Evolutionary conservation across 805 yeast species (phyloP).

Genomic region (Wickerhamiella slavikovae): DNA sequence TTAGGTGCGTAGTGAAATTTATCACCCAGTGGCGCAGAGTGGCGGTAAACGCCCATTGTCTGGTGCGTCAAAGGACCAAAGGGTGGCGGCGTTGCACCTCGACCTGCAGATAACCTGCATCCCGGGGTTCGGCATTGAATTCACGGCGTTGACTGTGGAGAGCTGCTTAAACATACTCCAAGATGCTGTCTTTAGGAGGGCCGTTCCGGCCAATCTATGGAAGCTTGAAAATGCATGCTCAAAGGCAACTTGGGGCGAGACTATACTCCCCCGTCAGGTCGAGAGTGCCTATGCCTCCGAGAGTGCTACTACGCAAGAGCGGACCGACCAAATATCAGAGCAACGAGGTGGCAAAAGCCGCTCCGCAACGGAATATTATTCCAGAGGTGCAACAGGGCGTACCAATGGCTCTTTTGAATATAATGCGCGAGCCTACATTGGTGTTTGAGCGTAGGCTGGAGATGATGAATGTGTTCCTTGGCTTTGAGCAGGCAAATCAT

Average conservation of each 20-base stretch:
- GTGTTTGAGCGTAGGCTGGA: conserved; percentile 80
- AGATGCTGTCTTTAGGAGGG: no score
- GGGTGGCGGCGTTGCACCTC: no score
- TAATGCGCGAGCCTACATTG: conserved; percentile 61
- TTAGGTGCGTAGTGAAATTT: no score
- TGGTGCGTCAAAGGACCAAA: no score
- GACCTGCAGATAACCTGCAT: no score
- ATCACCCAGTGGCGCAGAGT: no score
- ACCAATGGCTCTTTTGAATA: conserved; percentile 25
- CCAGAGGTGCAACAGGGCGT: conserved; percentile 1
- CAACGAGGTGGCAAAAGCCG: conserved; percentile 1
- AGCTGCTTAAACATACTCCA: no score
- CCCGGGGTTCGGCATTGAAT: no score
- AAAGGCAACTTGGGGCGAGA: conserved; percentile 1
- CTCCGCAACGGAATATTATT: conserved; percentile 1
- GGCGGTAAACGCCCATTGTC: no score
- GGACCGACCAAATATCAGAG: background rate
- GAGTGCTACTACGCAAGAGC: conserved; percentile 2
- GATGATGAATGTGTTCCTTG: conserved; percentile 66
- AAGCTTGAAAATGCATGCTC: no score
- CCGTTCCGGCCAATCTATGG: no score
- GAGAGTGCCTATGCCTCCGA: conserved; percentile 6
- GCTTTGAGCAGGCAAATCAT: conserved; percentile 78
- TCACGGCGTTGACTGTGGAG: no score
- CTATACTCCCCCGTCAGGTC: conserved; percentile 7